Percentiles rank a stretch among this genome's conserved stretches.
phyloP scores from a whole-genome alignment of 352 stramenopile genomes.

The Hyaloperonospora brassicae region DNA sequence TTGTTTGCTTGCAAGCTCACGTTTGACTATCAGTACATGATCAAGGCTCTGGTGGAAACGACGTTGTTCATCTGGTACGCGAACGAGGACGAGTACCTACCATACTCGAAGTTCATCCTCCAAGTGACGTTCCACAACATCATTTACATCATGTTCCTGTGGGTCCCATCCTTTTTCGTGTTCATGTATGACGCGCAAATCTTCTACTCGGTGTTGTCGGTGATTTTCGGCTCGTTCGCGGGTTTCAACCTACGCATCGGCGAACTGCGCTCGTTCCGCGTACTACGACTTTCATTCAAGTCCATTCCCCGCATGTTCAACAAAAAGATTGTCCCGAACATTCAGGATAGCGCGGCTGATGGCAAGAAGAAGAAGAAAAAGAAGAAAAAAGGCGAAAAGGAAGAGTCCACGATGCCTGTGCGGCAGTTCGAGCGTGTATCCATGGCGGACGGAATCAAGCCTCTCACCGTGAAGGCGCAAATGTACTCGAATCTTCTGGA shows the following conservation, averaged over 20 bases:
- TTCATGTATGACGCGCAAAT: conserved; percentile 86
- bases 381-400: conserved; percentile 60
- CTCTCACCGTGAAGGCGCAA: conserved; percentile 74
- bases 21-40: conserved; percentile 84
- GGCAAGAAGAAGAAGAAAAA: conserved; percentile 73
- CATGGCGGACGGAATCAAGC: conserved; percentile 73
- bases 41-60: conserved; percentile 80
- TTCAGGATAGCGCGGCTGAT: conserved; percentile 44
- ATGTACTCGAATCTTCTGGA: conserved; percentile 76
- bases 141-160: conserved; percentile 76
- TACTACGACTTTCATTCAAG: conserved; percentile 79
- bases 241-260: conserved; percentile 83
- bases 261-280: conserved; percentile 77
- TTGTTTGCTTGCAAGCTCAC: conserved; percentile 67
- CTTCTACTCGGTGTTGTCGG: conserved; percentile 75
- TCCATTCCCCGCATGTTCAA: conserved; percentile 83
- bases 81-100: conserved; percentile 56
- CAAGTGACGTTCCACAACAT: conserved; percentile 82
- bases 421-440: conserved; percentile 77
- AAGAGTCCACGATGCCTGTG: conserved; percentile 52
- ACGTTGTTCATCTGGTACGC: conserved; percentile 83
- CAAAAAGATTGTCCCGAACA: conserved; percentile 84
- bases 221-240: conserved; percentile 71
- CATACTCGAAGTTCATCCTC: conserved; percentile 80
- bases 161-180: conserved; percentile 74